These are phyloP conservation scores for Lotmaria passim DNA, from an alignment of 208 protist genomes.

Conservation along the genomic window DNA sequence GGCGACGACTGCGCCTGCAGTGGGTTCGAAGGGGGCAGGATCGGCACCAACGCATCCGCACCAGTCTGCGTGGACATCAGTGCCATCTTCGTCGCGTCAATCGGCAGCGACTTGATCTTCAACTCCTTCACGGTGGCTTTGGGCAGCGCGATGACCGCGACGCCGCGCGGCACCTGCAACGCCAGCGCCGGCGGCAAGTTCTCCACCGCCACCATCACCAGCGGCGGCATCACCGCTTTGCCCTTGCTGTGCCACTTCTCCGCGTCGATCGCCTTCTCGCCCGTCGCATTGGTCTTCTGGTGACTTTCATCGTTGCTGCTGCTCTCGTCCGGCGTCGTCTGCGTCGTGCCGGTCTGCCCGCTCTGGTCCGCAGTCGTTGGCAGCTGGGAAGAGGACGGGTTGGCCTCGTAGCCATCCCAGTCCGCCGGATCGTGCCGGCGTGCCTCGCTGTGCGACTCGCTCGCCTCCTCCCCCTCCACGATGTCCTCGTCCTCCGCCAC, in stretches of 20 bases:
- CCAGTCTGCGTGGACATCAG: slow-evolving; percentile 1
- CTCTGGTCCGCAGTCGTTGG: background rate
- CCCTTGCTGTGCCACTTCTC: background rate
- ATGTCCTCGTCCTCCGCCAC: slow-evolving; percentile 25
- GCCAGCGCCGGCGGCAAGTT: slow-evolving; percentile 24
- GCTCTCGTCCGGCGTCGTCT: background rate
- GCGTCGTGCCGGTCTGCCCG: slow-evolving; percentile 6
- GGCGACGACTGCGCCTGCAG: background rate
- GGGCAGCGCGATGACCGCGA: slow-evolving; percentile 31
- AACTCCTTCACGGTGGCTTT: slow-evolving; percentile 11
- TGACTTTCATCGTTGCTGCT: background rate
- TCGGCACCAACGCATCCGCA: background rate
- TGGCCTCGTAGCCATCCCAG: slow-evolving; percentile 8
- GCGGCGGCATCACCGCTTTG: slow-evolving; percentile 4
- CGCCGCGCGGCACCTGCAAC: slow-evolving; percentile 32
- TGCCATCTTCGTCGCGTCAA: background rate
- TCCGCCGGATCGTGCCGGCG: background rate
- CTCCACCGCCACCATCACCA: slow-evolving; percentile 37
- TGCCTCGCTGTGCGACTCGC: slow-evolving; percentile 1
- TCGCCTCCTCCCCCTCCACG: background rate
- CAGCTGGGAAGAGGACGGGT: slow-evolving; percentile 21
- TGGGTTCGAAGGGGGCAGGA: background rate
- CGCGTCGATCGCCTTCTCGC: background rate
- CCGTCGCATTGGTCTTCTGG: background rate
- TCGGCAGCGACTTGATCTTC: slow-evolving; percentile 8